Base-by-base conservation (phyloP, 2,329 filamentous ascomycete genomes). In the Trichoderma simmonsii region DNA sequence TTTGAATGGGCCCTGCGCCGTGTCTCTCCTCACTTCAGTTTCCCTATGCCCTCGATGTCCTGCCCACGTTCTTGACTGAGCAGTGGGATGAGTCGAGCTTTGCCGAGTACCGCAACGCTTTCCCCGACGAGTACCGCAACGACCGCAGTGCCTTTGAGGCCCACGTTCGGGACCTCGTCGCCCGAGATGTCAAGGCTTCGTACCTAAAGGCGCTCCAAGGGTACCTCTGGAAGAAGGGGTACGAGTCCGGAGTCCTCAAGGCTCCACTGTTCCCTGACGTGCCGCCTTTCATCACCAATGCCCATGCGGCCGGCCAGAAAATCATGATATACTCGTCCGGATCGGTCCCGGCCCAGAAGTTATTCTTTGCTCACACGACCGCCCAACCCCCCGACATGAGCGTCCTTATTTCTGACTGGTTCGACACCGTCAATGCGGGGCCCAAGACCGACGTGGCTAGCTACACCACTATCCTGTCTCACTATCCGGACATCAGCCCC, bases 251-350 rank as follows among this genome's bases (percentile, higher is more conserved):
- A 68, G 85, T 89, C 73, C 87, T 95, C 74, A 87, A 88, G 73
- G 92, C 92, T 30, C 91, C 92, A 11, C 85, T 96, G 72, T 96
- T 94, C 79, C 82, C 87, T 5, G 93, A 96, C 77, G 93, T 95
- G 21, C 83, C 88, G n/a, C 86, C 88, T 9, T 86, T 87, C 74
- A 84, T 94, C 74, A 81, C 84, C 68, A 76, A 82, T 57, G 94
- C 92, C 89, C 85, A 86, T 70, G 79, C 81, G 18, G 80, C 84
- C 34, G 87, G 86, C 30, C 83, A 88, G 73, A 84, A 84, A 73
- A 86, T 95, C 74, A 88, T 92, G 76, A 95, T 96, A 78, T 96
- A 95, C 83, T 94, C 92, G 4, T 94, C 92, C 14, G 93, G 93
- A 36, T 94, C 92, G 26, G 91, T 95, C 6, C 86, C 91, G 24